Conservation (phyloP, 148 eudicot genomes). For the Cornus kousa region DNA sequence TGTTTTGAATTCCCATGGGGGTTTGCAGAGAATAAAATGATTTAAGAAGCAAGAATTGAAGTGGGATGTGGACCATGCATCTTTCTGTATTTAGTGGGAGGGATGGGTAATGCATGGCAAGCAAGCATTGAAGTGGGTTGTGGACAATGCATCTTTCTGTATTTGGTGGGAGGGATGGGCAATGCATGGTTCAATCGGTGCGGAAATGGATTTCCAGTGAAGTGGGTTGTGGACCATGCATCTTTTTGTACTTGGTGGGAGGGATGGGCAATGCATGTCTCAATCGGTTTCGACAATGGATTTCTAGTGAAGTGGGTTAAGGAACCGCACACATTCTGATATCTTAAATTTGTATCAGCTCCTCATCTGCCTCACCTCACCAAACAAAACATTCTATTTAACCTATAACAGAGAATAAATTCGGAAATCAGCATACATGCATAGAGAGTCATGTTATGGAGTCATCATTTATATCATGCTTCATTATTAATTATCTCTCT, state of each 20-base stretch:
- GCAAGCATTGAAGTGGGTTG: too few species aligned
- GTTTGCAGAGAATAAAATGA: too few species aligned
- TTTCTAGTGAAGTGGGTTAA: not conserved
- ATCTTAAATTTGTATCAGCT: not conserved
- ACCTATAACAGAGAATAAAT: not conserved
- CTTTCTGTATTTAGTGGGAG: too few species aligned
- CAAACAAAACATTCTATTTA: not conserved
- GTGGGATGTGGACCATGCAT: too few species aligned
- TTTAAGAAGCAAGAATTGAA: too few species aligned
- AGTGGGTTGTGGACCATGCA: too few species aligned
- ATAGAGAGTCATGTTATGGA: not conserved
- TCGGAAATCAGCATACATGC: not conserved
- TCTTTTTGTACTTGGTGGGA: not conserved
- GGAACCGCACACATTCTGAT: not conserved
- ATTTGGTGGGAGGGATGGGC: too few species aligned
- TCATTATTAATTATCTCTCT: not conserved
- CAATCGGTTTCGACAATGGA: not conserved
- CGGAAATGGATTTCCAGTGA: too few species aligned
- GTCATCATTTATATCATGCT: not conserved
- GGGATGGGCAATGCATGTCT: not conserved
- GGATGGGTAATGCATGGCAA: too few species aligned
- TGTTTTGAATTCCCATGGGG: too few species aligned
- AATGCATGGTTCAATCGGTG: too few species aligned
- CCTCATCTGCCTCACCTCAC: not conserved
- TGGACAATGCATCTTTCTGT: too few species aligned